Conservation (phyloP, 2,329 filamentous ascomycete species). For the Cladosporium sp. region DNA sequence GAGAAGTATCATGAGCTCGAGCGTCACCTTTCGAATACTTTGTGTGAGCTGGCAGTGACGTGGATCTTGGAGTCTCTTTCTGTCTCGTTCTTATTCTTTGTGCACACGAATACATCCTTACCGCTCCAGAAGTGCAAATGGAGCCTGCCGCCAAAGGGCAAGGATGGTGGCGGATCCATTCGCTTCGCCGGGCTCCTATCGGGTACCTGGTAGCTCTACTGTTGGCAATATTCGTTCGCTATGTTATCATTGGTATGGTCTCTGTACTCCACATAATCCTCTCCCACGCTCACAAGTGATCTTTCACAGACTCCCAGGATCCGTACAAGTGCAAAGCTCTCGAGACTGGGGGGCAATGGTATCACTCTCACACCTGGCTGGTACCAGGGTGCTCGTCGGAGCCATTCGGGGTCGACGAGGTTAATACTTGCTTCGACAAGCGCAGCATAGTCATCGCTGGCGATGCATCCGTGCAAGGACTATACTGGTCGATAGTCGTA, state of each 20-base stretch:
- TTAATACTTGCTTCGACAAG: conserved; percentile 50
- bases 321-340: conserved; percentile 53
- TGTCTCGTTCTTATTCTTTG: neutral
- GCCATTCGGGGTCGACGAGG: conserved; percentile 50
- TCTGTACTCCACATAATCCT: neutral
- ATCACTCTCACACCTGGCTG: conserved; percentile 51
- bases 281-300: too few relatives aligned
- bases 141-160: neutral
- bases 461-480: conserved; percentile 56
- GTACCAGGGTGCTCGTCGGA: conserved; percentile 57
- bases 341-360: conserved; percentile 51
- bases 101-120: neutral
- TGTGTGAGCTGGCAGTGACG: neutral
- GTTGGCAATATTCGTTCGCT: neutral
- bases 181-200: neutral
- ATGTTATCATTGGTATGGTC: neutral
- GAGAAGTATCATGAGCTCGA: too few relatives aligned
- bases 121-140: neutral
- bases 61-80: neutral
- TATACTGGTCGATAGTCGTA: conserved; percentile 56
- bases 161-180: neutral
- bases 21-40: too few relatives aligned
- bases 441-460: conserved; percentile 57
- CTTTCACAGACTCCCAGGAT: conserved; percentile 30
- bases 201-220: neutral